Percentiles rank a stretch among this genome's conserved stretches.
These are phyloP conservation scores for Malus sylvestris DNA, from an alignment of 306 rosid species.

Conservation along the genomic window DNA sequence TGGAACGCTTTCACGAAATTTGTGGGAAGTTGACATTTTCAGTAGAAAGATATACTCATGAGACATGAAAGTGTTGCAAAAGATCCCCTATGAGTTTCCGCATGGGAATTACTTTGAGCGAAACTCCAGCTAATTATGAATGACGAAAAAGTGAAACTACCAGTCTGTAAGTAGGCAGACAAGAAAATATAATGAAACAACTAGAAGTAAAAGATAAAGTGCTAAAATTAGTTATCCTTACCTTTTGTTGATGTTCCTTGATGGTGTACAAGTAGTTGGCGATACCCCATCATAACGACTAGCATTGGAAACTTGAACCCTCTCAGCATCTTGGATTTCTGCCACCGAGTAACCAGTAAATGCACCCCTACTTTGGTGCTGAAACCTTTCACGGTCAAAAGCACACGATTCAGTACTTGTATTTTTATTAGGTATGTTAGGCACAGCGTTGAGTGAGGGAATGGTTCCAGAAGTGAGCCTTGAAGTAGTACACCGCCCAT, in stretches of 20 bases:
- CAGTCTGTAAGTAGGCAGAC: not conserved
- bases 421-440: constrained; percentile 31
- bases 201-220: not conserved
- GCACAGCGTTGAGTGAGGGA: constrained; percentile 30
- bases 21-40: not conserved
- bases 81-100: not conserved
- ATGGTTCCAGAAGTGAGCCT: constrained; percentile 42
- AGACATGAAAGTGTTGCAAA: not conserved
- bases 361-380: constrained; percentile 35
- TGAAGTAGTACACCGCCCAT: constrained; percentile 51
- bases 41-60: not conserved
- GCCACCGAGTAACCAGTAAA: constrained; percentile 30
- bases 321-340: constrained; percentile 37
- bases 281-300: constrained; percentile 32
- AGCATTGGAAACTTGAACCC: constrained; percentile 32
- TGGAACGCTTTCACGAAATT: not conserved
- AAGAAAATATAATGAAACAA: not conserved
- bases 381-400: constrained; percentile 40
- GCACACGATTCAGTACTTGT: constrained; percentile 25
- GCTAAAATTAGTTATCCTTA: constrained; percentile 1
- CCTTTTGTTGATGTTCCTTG: constrained; percentile 35
- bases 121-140: not conserved
- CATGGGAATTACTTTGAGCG: not conserved
- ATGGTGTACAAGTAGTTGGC: constrained; percentile 16
- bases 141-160: not conserved